phyloP scores from a whole-genome alignment of 306 rosid genomes.

The Benincasa hispida region DNA sequence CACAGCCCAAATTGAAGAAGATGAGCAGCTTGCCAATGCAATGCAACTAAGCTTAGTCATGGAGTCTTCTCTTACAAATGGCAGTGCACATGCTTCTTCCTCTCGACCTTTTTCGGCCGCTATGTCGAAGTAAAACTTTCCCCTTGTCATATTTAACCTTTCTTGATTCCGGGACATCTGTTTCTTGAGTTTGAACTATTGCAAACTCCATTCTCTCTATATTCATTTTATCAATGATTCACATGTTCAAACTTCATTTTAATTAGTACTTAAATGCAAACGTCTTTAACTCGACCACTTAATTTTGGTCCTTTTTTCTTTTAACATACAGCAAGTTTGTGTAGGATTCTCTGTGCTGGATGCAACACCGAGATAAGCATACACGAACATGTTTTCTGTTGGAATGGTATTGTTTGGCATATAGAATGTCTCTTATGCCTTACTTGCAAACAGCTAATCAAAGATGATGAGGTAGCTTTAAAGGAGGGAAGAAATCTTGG shows the following conservation, averaged over 20 bases:
- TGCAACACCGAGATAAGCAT: slow-evolving; percentile 59
- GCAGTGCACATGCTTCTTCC: slow-evolving; percentile 21
- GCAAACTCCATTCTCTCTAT: background rate
- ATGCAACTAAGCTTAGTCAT: slow-evolving; percentile 63
- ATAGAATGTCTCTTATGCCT: slow-evolving; percentile 69
- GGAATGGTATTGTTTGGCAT: slow-evolving; percentile 69
- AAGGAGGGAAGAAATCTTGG: background rate
- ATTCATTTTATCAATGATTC: background rate
- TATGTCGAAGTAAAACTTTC: slow-evolving; percentile 21
- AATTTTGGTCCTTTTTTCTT: background rate
- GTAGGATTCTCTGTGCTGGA: slow-evolving; percentile 65
- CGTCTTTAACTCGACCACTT: background rate
- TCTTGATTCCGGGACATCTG: background rate
- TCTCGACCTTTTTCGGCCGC: background rate
- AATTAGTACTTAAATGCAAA: slow-evolving; percentile 27
- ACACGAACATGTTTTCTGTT: slow-evolving; percentile 37
- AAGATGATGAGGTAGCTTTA: slow-evolving; percentile 53
- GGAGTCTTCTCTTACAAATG: slow-evolving; percentile 34
- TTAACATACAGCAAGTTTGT: background rate
- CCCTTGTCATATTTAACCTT: background rate
- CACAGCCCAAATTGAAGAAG: slow-evolving; percentile 13
- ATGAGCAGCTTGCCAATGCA: slow-evolving; percentile 65
- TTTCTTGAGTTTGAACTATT: background rate
- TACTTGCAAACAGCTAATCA: slow-evolving; percentile 64
- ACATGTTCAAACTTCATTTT: slow-evolving; percentile 58